Evolutionary conservation across 805 yeast species (phyloP), one percentile per base, ranked within the genome.

Genomic region (Ogataea thermomethanolica): DNA sequence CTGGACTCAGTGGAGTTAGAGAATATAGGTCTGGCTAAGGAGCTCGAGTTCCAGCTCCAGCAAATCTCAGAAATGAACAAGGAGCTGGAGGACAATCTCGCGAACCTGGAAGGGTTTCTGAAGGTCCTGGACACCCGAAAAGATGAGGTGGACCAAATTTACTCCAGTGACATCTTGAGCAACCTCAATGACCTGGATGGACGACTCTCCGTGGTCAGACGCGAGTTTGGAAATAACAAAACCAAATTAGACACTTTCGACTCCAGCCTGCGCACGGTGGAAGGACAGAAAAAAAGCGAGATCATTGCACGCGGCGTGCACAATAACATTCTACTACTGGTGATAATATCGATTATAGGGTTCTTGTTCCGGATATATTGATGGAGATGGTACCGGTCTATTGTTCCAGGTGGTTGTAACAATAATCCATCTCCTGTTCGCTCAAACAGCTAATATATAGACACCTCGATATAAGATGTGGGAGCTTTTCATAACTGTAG

Each of bases 381-480:
- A 37, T 29, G 13, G 32, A n/a, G 26, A 11, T 34, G 22, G 25
- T 12, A 9, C 26, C 5, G 10, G 26, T 28, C 26, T 52, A 44
- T 28, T 48, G 46, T 25, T 44, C 25, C 20, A 61, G 33, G 12
- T 54, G 46, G 8, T 45, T 35, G 20, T 58, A 44, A 41, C 76
- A 70, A n/a, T 50, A 53, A 9, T 56, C 55, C 81, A 82, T 81
- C 58, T 87, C 95, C 20, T 79, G 84, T 49, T 80, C 87, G 28
- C 81, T 76, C 37, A 86, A 64, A 6, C 89, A 73, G 48, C 81
- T 79, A 48, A 89, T 76, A 62, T 89, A 89, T 25, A 89, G 73
- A 62, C 97, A 90, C 58, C 83, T 87, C 40, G 95, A 81, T 46
- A 91, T 59, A 15, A 89, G 59, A 36, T 86, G 90, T 9, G 76